phyloP scores from a whole-genome alignment of 2,329 filamentous ascomycete species.

The Diplodia sapinea region DNA sequence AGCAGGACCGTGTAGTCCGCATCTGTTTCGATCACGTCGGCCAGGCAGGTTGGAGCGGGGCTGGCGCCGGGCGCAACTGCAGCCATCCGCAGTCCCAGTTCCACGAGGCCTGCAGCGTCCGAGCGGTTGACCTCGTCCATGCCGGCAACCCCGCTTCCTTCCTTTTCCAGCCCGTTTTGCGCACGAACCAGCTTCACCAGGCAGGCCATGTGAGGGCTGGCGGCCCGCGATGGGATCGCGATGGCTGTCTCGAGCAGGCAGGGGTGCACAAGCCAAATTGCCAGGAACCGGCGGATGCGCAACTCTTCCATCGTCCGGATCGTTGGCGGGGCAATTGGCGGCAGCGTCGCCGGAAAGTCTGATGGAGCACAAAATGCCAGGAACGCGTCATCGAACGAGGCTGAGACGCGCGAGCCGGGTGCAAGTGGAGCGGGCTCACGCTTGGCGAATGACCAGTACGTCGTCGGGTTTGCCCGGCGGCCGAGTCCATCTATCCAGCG shows the following conservation, averaged over 20 bases:
- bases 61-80: constrained; percentile 34
- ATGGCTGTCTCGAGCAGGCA: constrained; percentile 49
- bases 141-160: constrained; percentile 46
- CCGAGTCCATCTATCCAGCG: constrained; percentile 50
- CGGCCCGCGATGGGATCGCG: constrained; percentile 45
- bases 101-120: constrained; percentile 41
- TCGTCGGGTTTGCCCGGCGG: background rate
- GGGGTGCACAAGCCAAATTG: constrained; percentile 49
- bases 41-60: constrained; percentile 35
- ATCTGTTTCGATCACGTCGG: constrained; percentile 32
- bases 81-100: constrained; percentile 44
- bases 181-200: constrained; percentile 50
- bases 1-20: background rate
- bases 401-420: background rate
- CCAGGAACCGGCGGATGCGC: constrained; percentile 37
- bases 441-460: background rate
- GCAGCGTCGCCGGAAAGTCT: background rate
- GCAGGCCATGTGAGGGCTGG: constrained; percentile 42
- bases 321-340: background rate
- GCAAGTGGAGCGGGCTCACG: background rate
- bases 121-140: constrained; percentile 48
- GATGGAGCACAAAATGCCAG: background rate
- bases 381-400: no score
- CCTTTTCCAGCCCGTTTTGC: constrained; percentile 49
- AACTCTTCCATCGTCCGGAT: background rate